These are phyloP conservation scores for Ceratobasidium sp. DNA, from an alignment of 1,284 basidiomycete genomes.

Conservation along the genomic window DNA sequence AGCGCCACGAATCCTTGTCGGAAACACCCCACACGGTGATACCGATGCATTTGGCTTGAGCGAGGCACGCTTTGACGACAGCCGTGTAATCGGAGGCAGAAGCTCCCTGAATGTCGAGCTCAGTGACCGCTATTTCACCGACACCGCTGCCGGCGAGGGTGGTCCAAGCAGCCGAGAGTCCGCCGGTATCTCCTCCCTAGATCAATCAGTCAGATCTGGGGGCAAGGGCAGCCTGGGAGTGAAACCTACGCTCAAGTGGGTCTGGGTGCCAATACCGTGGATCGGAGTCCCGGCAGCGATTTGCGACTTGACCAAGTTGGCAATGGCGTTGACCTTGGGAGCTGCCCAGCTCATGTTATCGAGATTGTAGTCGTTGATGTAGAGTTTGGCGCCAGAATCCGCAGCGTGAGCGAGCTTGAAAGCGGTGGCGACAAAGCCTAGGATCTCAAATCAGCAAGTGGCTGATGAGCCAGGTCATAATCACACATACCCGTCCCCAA, in stretches of 20 bases:
- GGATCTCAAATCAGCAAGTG: background rate
- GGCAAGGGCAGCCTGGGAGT: constrained; percentile 56
- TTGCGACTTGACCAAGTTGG: constrained; percentile 64
- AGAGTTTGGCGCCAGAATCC: constrained; percentile 13
- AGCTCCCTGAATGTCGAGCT: constrained; percentile 65
- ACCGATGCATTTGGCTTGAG: constrained; percentile 21
- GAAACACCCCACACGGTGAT: constrained; percentile 39
- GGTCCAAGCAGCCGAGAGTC: constrained; percentile 6
- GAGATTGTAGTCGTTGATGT: constrained; percentile 45
- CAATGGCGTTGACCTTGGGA: constrained; percentile 66
- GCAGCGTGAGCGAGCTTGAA: constrained; percentile 32
- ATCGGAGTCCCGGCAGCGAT: constrained; percentile 64
- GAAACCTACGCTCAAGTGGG: constrained; percentile 31
- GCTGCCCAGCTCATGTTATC: constrained; percentile 59
- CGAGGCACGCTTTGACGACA: constrained; percentile 25
- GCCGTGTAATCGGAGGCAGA: constrained; percentile 9
- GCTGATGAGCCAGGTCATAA: background rate
- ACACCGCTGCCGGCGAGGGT: constrained; percentile 65
- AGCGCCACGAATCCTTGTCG: constrained; percentile 46
- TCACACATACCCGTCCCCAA: constrained; percentile 48
- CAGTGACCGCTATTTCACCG: constrained; percentile 68
- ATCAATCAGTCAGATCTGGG: constrained; percentile 60
- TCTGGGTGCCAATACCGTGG: constrained; percentile 69
- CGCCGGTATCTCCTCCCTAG: constrained; percentile 61
- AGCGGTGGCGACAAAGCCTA: constrained; percentile 17